Evolutionary conservation across 2,329 filamentous ascomycete genomes (phyloP), one percentile per base, ranked within the genome.

Genomic region (Exophiala spinifera): DNA sequence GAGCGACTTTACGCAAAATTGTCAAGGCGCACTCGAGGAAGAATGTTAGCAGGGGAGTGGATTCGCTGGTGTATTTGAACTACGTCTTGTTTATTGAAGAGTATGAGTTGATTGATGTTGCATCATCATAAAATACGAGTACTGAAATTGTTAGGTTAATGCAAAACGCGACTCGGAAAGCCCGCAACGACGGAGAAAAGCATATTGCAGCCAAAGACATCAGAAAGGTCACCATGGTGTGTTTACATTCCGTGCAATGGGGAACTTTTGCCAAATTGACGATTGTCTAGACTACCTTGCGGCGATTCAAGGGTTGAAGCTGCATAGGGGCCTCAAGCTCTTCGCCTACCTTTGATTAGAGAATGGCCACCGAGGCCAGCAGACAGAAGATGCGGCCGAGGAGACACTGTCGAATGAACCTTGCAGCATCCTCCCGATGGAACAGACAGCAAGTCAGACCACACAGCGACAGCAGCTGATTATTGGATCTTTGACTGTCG

Each of bases 1-100:
- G 91, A 59, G 85, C 83, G 15, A 94, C 89, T 0, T 79, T 96
- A 64, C 94, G 91, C 72, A 91, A 91, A 71, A 92, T 95, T 56
- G 79, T 95, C 66, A 96, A 95, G 73, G 90, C 89, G 15, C 90
- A 95, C 70, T 87, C 89, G 7, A 87, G 88, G 60, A 84, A 86
- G 67, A 87, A 81, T 61, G 72, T 95, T 60, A 89, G 86, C 76
- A 94, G 90, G 72, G 91, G 94, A 71, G 87, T 85, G 25, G 91
- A 96, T 72, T 84, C 95, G 54, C 77, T 92, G 74, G 89, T 95
- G 59, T 95, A 89, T 65, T 78, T 95, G 54, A 85, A 94, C 67
- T 95, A 95, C 61, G 82, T 89, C 61, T 77, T 94, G 1, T 95
- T 95, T 63, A 86, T 95, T 66, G 78, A 84, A 69, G 78, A 82